A percentile compares a stretch with the other conserved stretches of the same genome.
Conservation (phyloP, 2,329 filamentous ascomycete species). For the Rutstroemia sydowiana region DNA sequence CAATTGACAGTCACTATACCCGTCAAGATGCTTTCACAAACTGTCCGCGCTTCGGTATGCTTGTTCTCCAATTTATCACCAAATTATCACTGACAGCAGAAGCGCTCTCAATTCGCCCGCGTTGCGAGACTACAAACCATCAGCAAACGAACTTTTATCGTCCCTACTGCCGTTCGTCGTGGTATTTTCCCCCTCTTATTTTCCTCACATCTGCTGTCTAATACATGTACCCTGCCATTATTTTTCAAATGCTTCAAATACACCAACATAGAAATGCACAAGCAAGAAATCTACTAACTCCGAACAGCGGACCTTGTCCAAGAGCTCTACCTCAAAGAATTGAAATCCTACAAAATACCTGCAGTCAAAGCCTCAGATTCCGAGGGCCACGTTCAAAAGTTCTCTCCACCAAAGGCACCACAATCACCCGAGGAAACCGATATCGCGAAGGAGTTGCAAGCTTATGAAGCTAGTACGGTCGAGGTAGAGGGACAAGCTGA, state of each 20-base stretch:
- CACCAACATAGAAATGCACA: not conserved
- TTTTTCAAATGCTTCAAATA: not conserved
- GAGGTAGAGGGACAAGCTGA: constrained; percentile 85
- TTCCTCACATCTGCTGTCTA: not conserved
- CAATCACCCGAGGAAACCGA: constrained; percentile 88
- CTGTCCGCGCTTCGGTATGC: constrained; percentile 31
- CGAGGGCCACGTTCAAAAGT: constrained; percentile 86
- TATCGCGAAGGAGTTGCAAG: constrained; percentile 83
- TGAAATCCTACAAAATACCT: constrained; percentile 88
- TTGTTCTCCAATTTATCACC: constrained; percentile 13
- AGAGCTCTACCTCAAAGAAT: constrained; percentile 93
- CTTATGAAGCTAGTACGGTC: constrained; percentile 89
- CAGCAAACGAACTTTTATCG: constrained; percentile 30
- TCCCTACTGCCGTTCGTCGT: constrained; percentile 30
- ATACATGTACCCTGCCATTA: not conserved
- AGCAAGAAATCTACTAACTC: constrained; percentile 16
- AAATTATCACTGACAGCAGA: constrained; percentile 17
- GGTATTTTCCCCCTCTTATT: constrained; percentile 22
- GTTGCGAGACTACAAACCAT: constrained; percentile 28
- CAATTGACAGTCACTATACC: constrained; percentile 11
- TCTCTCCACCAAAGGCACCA: constrained; percentile 71
- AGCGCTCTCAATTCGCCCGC: constrained; percentile 32
- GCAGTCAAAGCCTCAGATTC: constrained; percentile 78
- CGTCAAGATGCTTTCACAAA: constrained; percentile 30
- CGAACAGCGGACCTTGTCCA: constrained; percentile 85